These are phyloP conservation scores for Diospyros kaki DNA, from an alignment of 148 eudicot species.

Conservation along the genomic window DNA sequence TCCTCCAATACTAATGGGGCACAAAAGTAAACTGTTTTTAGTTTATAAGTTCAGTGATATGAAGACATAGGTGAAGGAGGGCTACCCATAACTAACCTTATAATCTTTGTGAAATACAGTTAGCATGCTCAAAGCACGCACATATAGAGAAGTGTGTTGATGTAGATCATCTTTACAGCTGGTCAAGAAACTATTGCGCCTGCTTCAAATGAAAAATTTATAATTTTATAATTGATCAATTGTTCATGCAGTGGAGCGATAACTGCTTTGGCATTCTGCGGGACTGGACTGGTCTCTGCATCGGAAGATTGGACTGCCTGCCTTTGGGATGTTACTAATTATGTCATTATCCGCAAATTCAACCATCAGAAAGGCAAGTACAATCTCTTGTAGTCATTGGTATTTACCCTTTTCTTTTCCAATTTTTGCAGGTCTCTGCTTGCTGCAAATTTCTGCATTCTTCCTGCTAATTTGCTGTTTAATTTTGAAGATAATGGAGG, in stretches of 20 bases:
- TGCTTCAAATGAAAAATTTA: too few species aligned
- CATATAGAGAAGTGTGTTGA: neutral
- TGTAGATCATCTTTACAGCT: neutral
- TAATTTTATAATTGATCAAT: neutral
- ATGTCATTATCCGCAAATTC: constrained; percentile 15
- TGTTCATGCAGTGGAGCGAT: constrained; percentile 16
- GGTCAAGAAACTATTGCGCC: too few species aligned
- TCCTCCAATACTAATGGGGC: too few species aligned
- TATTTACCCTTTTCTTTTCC: neutral
- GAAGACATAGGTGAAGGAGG: too few species aligned
- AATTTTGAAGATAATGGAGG: neutral
- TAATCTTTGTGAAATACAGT: too few species aligned
- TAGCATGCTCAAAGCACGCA: neutral
- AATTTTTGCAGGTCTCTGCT: neutral
- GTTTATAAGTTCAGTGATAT: too few species aligned
- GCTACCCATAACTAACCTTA: too few species aligned
- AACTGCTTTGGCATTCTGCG: constrained; percentile 17
- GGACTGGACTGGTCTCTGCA: constrained; percentile 22
- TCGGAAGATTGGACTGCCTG: constrained; percentile 29
- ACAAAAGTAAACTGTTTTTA: too few species aligned
- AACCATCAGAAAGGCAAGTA: constrained; percentile 19
- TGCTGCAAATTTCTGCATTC: neutral
- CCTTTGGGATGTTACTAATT: constrained; percentile 24
- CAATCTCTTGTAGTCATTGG: neutral
- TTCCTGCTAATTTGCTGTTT: constrained; percentile 2